These are phyloP conservation scores for Melaleuca quinquenervia DNA, from an alignment of 345 rosid genomes.

Conservation along the genomic window DNA sequence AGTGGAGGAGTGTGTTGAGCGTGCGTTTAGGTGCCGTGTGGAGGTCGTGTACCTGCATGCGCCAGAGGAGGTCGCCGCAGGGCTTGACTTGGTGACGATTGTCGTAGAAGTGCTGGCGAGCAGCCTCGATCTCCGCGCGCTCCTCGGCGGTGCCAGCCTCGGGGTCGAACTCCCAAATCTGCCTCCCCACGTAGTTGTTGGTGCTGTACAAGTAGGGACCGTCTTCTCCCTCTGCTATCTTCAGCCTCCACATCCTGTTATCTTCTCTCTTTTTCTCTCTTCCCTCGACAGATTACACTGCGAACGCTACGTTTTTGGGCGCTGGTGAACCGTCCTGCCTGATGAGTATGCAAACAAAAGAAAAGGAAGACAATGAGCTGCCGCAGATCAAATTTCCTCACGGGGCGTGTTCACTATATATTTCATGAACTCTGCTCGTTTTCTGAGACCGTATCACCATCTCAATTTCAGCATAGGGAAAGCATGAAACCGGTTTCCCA, in stretches of 20 bases:
- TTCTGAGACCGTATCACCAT: neutral
- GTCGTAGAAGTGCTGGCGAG: slow-evolving; percentile 12
- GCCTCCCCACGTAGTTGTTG: slow-evolving; percentile 12
- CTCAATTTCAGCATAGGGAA: neutral
- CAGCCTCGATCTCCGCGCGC: slow-evolving; percentile 3
- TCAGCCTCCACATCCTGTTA: slow-evolving; percentile 19
- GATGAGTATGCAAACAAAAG: neutral
- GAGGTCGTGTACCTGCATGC: slow-evolving; percentile 4
- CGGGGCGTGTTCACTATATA: neutral
- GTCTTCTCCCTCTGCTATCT: slow-evolving; percentile 6
- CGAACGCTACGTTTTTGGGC: neutral
- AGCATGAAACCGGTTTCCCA: neutral
- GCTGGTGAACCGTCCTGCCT: neutral
- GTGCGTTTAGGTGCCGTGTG: neutral
- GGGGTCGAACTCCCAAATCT: slow-evolving; percentile 17
- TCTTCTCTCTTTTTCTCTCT: neutral
- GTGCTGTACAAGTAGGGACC: slow-evolving; percentile 11
- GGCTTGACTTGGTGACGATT: slow-evolving; percentile 7
- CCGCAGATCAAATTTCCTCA: neutral
- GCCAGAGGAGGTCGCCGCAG: slow-evolving; percentile 16
- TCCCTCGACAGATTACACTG: neutral
- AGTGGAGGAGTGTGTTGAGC: neutral
- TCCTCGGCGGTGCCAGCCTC: slow-evolving; percentile 7
- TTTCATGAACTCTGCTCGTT: neutral
- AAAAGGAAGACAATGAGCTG: neutral